A percentile compares a stretch with the other conserved stretches of the same genome.
Evolutionary conservation across 192 early-diverging fungal genomes (phyloP).

Genomic region (Gonapodya prolifera): DNA sequence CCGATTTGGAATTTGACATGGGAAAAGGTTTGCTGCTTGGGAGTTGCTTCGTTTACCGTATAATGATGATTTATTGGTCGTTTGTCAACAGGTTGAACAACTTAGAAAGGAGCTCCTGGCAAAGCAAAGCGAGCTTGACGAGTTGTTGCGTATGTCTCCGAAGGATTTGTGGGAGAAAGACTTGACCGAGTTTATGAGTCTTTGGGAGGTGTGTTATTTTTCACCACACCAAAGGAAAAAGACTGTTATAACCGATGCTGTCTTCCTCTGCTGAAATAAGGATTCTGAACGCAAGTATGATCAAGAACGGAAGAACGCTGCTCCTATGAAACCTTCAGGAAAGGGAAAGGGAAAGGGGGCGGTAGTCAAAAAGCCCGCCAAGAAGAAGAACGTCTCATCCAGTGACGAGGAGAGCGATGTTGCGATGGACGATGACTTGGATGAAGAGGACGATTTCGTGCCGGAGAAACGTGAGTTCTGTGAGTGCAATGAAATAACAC

Average conservation of each 20-base stretch:
- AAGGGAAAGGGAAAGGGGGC: background rate
- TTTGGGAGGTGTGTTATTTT: conserved; percentile 51
- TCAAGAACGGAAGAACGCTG: background rate
- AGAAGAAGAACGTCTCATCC: background rate
- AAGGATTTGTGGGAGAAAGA: conserved; percentile 75
- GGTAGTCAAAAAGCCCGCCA: background rate
- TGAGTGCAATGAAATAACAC: no score
- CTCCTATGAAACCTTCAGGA: background rate
- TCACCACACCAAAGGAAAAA: conserved; percentile 11
- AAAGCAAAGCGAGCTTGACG: conserved; percentile 56
- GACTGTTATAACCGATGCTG: background rate
- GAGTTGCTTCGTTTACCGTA: background rate
- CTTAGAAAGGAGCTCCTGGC: conserved; percentile 52
- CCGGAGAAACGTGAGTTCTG: background rate
- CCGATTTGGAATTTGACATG: conserved; percentile 81
- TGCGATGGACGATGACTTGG: background rate
- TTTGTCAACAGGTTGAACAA: conserved; percentile 41
- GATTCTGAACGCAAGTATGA: background rate
- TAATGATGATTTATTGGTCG: background rate
- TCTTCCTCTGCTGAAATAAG: background rate
- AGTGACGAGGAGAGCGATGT: background rate
- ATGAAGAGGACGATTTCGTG: conserved; percentile 18
- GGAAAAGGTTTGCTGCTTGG: conserved; percentile 44
- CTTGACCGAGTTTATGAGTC: conserved; percentile 64
- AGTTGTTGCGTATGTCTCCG: conserved; percentile 46